These are phyloP conservation scores for Eustoma russellianum DNA, from an alignment of 257 asterid genomes.

Conservation along the genomic window DNA sequence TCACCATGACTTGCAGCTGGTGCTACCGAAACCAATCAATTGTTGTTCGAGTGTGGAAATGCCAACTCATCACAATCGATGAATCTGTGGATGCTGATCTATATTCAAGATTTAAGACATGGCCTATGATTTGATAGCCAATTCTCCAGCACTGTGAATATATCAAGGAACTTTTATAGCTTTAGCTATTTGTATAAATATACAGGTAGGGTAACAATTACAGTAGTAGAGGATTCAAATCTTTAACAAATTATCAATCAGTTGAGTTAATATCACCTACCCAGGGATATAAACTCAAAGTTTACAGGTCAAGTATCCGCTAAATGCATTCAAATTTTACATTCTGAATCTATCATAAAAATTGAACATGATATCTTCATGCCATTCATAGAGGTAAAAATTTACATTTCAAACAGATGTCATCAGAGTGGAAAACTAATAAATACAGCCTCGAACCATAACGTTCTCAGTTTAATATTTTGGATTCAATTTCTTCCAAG, in stretches of 20 bases:
- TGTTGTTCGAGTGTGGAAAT: not conserved
- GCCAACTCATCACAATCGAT: not conserved
- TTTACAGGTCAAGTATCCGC: not conserved
- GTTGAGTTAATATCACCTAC: no score
- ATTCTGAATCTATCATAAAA: not conserved
- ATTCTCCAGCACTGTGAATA: no score
- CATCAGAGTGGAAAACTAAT: not conserved
- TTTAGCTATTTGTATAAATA: no score
- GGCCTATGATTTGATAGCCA: no score
- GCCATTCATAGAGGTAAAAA: not conserved
- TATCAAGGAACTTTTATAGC: no score
- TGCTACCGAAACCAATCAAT: no score
- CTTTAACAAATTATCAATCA: no score
- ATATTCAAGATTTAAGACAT: no score
- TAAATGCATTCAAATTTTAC: not conserved
- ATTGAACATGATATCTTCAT: not conserved
- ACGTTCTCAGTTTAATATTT: conserved; percentile 49
- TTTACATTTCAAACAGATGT: not conserved
- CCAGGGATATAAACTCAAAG: no score
- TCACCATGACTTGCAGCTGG: no score
- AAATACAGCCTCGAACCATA: not conserved
- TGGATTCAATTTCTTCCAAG: conserved; percentile 96
- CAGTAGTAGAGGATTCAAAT: no score
- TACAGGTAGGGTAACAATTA: no score
- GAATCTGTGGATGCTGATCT: not conserved